Base-by-base conservation (phyloP, 257 asterid genomes). In the Cruciata laevipes region DNA sequence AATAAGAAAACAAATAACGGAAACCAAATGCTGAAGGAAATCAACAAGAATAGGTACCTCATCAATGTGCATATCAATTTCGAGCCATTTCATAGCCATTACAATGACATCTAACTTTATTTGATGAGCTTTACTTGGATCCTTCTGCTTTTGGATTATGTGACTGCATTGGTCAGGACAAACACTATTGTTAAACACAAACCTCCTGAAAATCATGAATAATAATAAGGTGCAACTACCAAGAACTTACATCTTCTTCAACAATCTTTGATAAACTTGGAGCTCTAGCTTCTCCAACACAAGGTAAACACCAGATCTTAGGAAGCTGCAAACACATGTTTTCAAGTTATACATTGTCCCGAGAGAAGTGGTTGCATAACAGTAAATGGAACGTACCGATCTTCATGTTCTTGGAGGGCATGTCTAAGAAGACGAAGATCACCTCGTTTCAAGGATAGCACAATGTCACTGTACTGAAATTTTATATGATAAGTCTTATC, bases 221-320 rank as follows among this genome's bases (percentile, higher is more conserved):
- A 27, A 30, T 33, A n/a, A 33, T 4, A 35, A 69, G 51, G 37
- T 44, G 38, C 5, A 60, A 35, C 38, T 27, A 49, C 33, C 20
- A 52, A 52, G 63, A 27, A 74, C 96, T 71, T 81, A 90, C 97
- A 93, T 88, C 83, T 88, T 93, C 86, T 93, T 93, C 67, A 93
- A 81, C 70, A 93, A 77, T 73, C 95, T 86, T 66, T 88, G 96
- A 84, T 90, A 88, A 77, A 88, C 97, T 86, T 93, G 97, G 77
- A 93, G 99, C 81, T 90, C 97, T 77, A 93, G 78, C 89, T 93
- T 93, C 82, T 93, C 96, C 53, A 93, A 80, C 76, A 88, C 97
- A 47, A 93, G 95, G 82, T 84, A 93, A 38, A 93, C 97, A 3
- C 97, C 99, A 23, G 96, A 88, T 76, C 96, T 93, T 72, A 93